Evolutionary conservation across 805 yeast species (phyloP), one percentile per base, ranked within the genome.

Genomic region (Pichia cephalocereana): DNA sequence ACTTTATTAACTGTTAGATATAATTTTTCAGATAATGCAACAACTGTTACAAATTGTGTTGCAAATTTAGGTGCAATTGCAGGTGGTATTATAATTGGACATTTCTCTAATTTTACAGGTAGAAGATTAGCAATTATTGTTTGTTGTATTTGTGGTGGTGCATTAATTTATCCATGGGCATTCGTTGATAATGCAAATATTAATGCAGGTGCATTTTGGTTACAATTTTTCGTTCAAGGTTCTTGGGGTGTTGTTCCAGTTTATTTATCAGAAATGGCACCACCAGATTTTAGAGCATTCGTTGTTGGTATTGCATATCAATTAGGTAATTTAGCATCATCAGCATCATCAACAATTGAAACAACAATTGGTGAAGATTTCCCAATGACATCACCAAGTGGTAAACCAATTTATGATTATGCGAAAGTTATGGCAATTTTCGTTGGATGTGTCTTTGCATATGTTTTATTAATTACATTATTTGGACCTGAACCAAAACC

Each of bases 321-420:
- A 62, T 67, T 82, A 54, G 87, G 87, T 68, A 82, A 81, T 65
- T 69, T 81, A 58, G 80, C 79, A 23, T 76, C 83, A 1, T 76
- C 82, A 38, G 85, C 86, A 4, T 76, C 83, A 2, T 76, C 84
- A 0, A 81, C 86, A n/a, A 81, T 81, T 53, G 85, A 81, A 64
- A 66, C 82, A 31, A 77, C 79, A 19, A 72, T 81, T 52, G 86
- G 86, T 50, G 77, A 74, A 53, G 53, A 68, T 38, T 80, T 79
- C 68, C 78, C 78, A 51, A 47, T 72, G 12, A 52, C 54, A 17
- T 59, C 62, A 52, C 50, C 52, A 3, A 45, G 54, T 27, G 71
- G 74, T 46, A 55, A 56, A 17, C 45, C 31, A 15, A 50, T 63
- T 39, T 76, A 68, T 53, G 70, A 80, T 56, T 80, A 80, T 54